Base-by-base conservation (phyloP, 768 basidiomycete species). In the Tremella yokohamensis region DNA sequence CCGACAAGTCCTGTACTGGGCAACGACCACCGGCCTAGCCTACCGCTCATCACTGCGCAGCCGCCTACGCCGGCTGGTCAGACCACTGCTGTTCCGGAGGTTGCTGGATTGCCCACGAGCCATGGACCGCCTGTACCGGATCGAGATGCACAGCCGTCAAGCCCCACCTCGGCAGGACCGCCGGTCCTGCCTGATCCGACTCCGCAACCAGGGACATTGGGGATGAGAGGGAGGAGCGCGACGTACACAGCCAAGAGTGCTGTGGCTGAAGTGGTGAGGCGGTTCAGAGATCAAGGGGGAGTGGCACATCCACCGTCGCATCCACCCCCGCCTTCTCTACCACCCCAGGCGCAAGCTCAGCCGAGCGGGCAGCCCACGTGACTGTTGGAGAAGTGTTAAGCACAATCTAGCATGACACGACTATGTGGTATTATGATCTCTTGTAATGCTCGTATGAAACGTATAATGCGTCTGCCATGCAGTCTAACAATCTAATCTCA, bases 211-310 rank as follows among this genome's bases (percentile, higher is more conserved):
- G 49, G 25, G 16, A 38, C 26, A 16, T 0, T 60, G 25, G 61
- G 63, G 19, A 51, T 19, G 13, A 58, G 66, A 53, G 68, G 66
- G 12, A 54, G 77, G 50, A 74, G 72, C 53, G 69, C 77, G 24
- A 79, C 78, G 25, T 76, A 78, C 45, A 71, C 65, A 8, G 78
- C 78, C 16, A 72, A 74, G 56, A 61, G 61, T 25, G 78, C 77
- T 0, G 77, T 79, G n/a, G 70, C 68, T 25, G 77, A 78, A 12
- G 77, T 76, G 22, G 76, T 73, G 40, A 65, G 67, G 56, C 52
- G 74, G 40, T 79, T 71, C 62, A 49, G 48, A 49, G 48, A 49
- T 25, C 20, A 49, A 19, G 15, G 48, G 3, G 38, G 37, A 34
- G 22, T 16, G 15, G 51, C 51, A 8, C 38, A 37, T 9, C 9